Evolutionary conservation across 2,329 filamentous ascomycete species (phyloP).

Genomic region (Verticillium nonalfalfae): DNA sequence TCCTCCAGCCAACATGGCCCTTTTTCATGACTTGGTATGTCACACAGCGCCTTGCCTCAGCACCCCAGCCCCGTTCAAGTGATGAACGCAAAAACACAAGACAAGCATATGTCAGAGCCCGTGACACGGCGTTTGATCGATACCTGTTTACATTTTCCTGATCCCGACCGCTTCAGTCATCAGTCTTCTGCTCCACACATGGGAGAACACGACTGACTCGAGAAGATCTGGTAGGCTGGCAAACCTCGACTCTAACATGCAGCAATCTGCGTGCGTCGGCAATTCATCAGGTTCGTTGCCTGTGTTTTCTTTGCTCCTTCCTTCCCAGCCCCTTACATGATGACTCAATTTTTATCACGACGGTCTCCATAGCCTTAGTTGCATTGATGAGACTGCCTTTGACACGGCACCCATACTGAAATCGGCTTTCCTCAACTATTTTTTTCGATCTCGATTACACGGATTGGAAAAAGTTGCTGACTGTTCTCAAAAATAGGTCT

Average conservation of each 20-base stretch:
- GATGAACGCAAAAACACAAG: constrained; percentile 14
- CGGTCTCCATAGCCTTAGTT: constrained; percentile 14
- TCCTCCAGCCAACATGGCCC: constrained; percentile 7
- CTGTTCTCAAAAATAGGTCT: not conserved
- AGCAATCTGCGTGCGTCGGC: not conserved
- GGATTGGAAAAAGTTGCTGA: not conserved
- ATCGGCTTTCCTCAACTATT: not conserved
- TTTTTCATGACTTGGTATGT: not conserved
- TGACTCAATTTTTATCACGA: constrained; percentile 14
- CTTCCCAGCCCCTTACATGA: constrained; percentile 4
- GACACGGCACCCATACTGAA: constrained; percentile 13
- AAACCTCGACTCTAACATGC: not conserved
- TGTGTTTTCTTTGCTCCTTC: not conserved
- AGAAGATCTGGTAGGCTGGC: not conserved
- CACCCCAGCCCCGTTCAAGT: constrained; percentile 7
- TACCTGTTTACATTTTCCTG: constrained; percentile 1
- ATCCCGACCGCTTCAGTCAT: not conserved
- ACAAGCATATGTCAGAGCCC: constrained; percentile 17
- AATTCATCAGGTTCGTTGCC: not conserved
- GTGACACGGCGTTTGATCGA: constrained; percentile 10
- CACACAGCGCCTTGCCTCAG: not conserved
- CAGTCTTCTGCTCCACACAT: not conserved
- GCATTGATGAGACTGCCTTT: constrained; percentile 15
- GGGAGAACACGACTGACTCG: not conserved
- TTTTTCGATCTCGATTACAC: not conserved